Percentiles rank a stretch among this genome's conserved stretches.
phyloP scores from a whole-genome alignment of 768 basidiomycete species.

The Mycena amicta region DNA sequence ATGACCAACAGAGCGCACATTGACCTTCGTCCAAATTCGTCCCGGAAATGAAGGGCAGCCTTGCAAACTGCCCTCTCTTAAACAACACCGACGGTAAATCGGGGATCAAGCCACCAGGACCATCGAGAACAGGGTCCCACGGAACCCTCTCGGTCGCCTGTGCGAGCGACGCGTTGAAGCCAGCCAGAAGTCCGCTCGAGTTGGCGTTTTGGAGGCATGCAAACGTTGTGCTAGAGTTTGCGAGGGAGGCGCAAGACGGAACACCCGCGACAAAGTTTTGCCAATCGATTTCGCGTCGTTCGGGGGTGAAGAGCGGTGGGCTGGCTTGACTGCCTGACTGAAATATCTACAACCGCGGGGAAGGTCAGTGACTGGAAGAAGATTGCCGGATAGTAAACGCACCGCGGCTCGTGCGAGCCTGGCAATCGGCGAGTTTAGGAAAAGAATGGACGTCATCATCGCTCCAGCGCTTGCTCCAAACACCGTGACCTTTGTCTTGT shows the following conservation, averaged over 20 bases:
- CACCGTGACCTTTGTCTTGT: conserved; percentile 47
- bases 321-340: conserved; percentile 44
- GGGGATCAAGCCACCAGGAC: conserved; percentile 39
- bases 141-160: conserved; percentile 27
- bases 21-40: conserved; percentile 49
- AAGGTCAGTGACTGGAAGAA: background rate
- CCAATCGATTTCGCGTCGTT: conserved; percentile 33
- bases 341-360: conserved; percentile 37
- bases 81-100: conserved; percentile 40
- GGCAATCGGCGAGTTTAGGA: conserved; percentile 33
- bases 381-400: conserved; percentile 4
- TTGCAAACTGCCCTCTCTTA: conserved; percentile 35
- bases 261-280: conserved; percentile 34
- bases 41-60: conserved; percentile 48
- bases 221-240: conserved; percentile 35
- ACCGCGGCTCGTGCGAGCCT: conserved; percentile 35
- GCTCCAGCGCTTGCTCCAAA: conserved; percentile 55
- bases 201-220: conserved; percentile 33
- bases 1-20: background rate
- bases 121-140: conserved; percentile 45
- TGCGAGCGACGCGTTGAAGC: conserved; percentile 25
- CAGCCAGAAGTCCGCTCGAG: conserved; percentile 32
- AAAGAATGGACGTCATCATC: conserved; percentile 40
- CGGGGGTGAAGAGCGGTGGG: conserved; percentile 27
- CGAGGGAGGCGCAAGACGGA: conserved; percentile 26